Base-by-base conservation (phyloP, 352 stramenopile species). In the Globisporangium carolinianum region DNA sequence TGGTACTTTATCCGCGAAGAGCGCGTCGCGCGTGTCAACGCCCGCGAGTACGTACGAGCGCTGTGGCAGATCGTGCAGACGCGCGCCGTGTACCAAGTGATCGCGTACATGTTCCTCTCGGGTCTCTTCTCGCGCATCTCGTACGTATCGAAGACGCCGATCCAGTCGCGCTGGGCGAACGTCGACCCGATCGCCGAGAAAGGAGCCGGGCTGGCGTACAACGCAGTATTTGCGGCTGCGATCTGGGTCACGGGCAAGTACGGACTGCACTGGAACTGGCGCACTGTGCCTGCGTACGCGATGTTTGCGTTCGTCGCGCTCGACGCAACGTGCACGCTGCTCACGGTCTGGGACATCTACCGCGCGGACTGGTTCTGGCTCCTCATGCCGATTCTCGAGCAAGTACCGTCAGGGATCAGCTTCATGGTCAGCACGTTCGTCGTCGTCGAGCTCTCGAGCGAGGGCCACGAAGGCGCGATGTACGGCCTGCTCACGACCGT, bases 401-500 rank as follows among this genome's bases (percentile, higher is more conserved):
- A 79, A 55, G 58, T 87, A 57, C 79, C 76, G 8, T 50, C 61
- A 17, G 79, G 74, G 3, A 69, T 87, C 15, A 66, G 68, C 46
- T 89, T 79, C 65, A 83, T 84, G 49, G 68, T 89, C 7, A 55
- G 62, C 1, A 73, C 75, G 9, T 89, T 84, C 56, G 77, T 84
- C 45, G 71, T 78, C 12, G 73, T 87, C 8, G 79, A 89, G 62
- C 60, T 89, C 4, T 70, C 76, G 5, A 58, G 64, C 6, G 74
- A 83, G 57, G 79, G 79, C 11, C 66, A 86, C 50, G 79, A 89
- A 66, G 75, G 74, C 24, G 76, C 76, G 42, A 77, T 87, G 61
- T 83, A 84, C 57, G 75, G 79, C 8, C 65, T 89, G 24, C 60
- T 89, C 37, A 83, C 76, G 17, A 89, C 79, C 12, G 76, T 89